Evolutionary conservation across 2,329 filamentous ascomycete species (phyloP).

Genomic region (Tolypocladium ophioglossoides): DNA sequence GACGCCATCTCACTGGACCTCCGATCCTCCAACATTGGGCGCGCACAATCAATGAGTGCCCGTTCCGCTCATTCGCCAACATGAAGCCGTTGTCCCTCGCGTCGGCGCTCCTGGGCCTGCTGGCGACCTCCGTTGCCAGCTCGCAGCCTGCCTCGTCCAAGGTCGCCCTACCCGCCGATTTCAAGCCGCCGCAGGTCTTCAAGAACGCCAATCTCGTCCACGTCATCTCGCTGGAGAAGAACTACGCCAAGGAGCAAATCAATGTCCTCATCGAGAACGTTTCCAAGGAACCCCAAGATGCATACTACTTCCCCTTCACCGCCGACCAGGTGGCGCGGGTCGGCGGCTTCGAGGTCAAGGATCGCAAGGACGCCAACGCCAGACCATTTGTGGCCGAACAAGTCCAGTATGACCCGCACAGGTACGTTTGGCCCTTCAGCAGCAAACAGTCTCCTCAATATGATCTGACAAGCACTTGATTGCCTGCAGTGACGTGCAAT

Average conservation of each 20-base stretch:
- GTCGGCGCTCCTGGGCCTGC: constrained; percentile 48
- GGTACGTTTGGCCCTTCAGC: constrained; percentile 25
- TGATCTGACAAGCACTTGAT: background rate
- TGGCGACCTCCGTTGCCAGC: constrained; percentile 34
- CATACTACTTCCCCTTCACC: constrained; percentile 88
- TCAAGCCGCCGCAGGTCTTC: constrained; percentile 83
- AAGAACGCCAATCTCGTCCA: constrained; percentile 89
- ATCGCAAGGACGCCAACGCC: constrained; percentile 69
- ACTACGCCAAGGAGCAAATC: constrained; percentile 78
- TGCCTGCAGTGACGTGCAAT: constrained; percentile 57
- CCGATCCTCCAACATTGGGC: constrained; percentile 6
- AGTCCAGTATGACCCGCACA: constrained; percentile 53
- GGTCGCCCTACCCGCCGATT: constrained; percentile 50
- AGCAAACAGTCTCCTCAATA: background rate
- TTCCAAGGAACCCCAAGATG: constrained; percentile 64
- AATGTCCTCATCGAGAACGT: constrained; percentile 93
- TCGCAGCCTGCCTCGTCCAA: constrained; percentile 40
- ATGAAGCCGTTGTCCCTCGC: constrained; percentile 38
- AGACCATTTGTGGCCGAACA: constrained; percentile 59
- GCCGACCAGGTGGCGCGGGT: constrained; percentile 63
- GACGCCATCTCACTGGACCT: background rate
- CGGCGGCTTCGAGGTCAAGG: constrained; percentile 82
- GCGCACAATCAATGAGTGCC: constrained; percentile 23
- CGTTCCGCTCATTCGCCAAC: constrained; percentile 14
- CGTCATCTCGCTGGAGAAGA: constrained; percentile 86